phyloP scores from a whole-genome alignment of 495 filamentous ascomycete species.

The Parmelia sp. region DNA sequence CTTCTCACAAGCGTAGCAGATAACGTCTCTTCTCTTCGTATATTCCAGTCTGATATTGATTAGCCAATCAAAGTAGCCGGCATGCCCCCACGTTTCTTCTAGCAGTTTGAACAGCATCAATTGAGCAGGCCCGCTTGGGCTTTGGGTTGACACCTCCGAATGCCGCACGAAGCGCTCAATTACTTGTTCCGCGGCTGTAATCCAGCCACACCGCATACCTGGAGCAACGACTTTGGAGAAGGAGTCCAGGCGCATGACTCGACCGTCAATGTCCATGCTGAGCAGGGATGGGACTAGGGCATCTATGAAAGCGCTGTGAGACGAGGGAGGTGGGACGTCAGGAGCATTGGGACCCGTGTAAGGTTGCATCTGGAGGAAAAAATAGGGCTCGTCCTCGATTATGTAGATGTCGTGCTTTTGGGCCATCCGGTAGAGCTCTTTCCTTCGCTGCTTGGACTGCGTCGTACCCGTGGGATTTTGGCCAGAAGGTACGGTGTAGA shows the following conservation, averaged over 20 bases:
- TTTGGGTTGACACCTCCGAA: conserved; percentile 73
- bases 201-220: conserved; percentile 56
- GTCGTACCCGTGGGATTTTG: conserved; percentile 94
- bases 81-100: conserved; percentile 90
- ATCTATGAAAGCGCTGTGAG: conserved; percentile 54
- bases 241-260: conserved; percentile 61
- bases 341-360: conserved; percentile 53
- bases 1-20: conserved; percentile 78
- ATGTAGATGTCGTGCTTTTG: conserved; percentile 82
- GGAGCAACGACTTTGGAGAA: conserved; percentile 64
- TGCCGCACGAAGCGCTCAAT: conserved; percentile 71
- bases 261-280: conserved; percentile 58
- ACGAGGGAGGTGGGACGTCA: conserved; percentile 47
- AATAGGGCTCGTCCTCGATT: conserved; percentile 95
- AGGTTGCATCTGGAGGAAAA: conserved; percentile 92
- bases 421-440: conserved; percentile 66
- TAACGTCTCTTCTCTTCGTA: conserved; percentile 64
- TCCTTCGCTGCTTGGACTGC: conserved; percentile 56
- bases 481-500: conserved; percentile 70
- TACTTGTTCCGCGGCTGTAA: conserved; percentile 71
- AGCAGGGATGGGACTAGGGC: conserved; percentile 56
- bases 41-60: conserved; percentile 79
- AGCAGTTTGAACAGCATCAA: conserved; percentile 79
- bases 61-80: conserved; percentile 87
- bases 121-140: conserved; percentile 77